Evolutionary conservation across 495 filamentous ascomycete genomes (phyloP), one percentile per base, ranked within the genome.

Genomic region (Trichoderma orchidacearum): DNA sequence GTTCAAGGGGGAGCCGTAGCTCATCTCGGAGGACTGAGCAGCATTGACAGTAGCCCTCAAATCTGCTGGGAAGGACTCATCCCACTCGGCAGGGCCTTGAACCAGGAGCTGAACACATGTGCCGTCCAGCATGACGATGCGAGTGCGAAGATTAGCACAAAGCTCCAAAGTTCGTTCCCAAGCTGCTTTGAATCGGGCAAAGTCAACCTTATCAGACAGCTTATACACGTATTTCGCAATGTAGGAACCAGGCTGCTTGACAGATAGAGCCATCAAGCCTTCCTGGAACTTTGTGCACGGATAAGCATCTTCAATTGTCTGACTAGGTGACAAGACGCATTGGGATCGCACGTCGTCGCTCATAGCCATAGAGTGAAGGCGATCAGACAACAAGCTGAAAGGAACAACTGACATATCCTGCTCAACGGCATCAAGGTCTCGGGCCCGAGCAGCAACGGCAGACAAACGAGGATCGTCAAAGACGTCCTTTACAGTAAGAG

Each of bases 211-310:
- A 18, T 7, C 15, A 8, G 29, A 30, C 3, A 53, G 12, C 28
- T 53, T 53, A 28, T 30, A 53, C 15, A 34, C 51, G 27, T 53
- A 30, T 17, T 53, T 17, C 11, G 51, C 51, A 13, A 53, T 25
- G 8, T 53, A 53, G 9, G 51, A 53, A 5, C 51, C 51, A 2
- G 18, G 51, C 28, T 53, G 51, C 28, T 53, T 53, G 11, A 32
- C 27, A 18, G 75, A 68, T 1, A 76, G 60, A 0, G 75, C 70
- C 11, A 78, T 63, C 8, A 82, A 67, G 18, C 73, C 51, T 17
- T 53, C 29, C 12, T 53, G 51, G 11, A 53, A 11, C n/a, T 30
- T 30, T 30, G 28, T 25, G n/a, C 51, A 53, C 1, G 51, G 51
- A 13, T 53, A 53, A 6, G 30, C 51, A 53, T 53, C 51, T 34